phyloP scores from a whole-genome alignment of 2,329 filamentous ascomycete genomes.

The Aquanectria penicillioides region DNA sequence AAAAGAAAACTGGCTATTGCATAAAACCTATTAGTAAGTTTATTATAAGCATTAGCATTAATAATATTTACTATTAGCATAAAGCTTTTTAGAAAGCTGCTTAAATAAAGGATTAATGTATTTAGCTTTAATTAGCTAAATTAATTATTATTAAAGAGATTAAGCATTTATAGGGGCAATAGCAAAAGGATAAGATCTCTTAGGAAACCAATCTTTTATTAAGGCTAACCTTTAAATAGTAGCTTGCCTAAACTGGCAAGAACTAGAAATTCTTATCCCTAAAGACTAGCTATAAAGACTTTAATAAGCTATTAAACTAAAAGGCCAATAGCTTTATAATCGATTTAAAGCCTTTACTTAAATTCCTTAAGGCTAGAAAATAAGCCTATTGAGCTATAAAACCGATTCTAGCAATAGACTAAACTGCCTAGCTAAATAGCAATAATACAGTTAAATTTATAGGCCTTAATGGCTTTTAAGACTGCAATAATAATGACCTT shows the following conservation, averaged over 20 bases:
- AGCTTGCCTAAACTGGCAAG: background rate
- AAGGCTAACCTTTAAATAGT: background rate
- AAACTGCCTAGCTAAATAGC: background rate
- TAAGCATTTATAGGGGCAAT: background rate
- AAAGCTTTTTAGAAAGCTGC: background rate
- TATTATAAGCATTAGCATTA: background rate
- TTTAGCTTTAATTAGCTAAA: background rate
- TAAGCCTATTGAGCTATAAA: background rate
- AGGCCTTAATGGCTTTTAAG: too few relatives aligned
- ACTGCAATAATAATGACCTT: too few relatives aligned
- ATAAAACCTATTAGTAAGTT: background rate
- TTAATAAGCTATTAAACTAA: background rate
- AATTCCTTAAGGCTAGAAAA: background rate
- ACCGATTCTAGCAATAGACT: background rate
- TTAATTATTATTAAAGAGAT: background rate
- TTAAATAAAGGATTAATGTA: background rate
- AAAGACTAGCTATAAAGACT: too few relatives aligned
- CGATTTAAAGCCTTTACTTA: background rate
- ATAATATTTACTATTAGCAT: background rate
- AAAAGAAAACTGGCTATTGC: background rate
- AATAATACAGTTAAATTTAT: background rate
- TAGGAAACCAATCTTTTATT: background rate
- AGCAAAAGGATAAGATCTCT: background rate
- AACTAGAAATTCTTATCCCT: background rate
- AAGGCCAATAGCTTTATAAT: background rate